Conservation (phyloP, 306 rosid genomes). For the Trichosanthes truncata region DNA sequence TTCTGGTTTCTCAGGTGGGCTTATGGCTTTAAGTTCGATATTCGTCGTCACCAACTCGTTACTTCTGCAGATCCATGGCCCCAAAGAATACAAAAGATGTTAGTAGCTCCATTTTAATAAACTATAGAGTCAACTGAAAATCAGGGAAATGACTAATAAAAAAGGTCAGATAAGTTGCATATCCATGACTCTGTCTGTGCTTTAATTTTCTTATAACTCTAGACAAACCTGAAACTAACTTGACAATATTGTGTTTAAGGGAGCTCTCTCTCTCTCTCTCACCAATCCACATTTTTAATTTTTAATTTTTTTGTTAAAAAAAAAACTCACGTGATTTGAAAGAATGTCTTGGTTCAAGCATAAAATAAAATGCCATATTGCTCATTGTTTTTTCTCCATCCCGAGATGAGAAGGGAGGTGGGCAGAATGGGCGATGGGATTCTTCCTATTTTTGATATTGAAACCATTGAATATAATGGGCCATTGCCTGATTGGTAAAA, state of each 20-base stretch:
- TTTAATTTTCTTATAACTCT: neutral
- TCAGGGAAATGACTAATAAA: neutral
- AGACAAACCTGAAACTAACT: neutral
- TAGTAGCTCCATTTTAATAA: neutral
- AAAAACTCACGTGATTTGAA: neutral
- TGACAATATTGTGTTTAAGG: neutral
- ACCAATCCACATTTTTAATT: neutral
- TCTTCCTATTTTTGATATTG: neutral
- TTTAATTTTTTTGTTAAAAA: too few species aligned
- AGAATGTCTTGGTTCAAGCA: neutral
- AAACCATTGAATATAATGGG: neutral
- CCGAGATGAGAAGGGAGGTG: neutral
- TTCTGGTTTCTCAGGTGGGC: slow-evolving; percentile 59
- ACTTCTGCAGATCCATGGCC: slow-evolving; percentile 69
- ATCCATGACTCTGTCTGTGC: neutral
- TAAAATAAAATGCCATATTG: neutral
- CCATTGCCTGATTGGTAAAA: neutral
- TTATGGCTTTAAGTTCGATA: slow-evolving; percentile 95
- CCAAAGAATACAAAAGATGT: neutral
- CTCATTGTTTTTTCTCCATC: neutral
- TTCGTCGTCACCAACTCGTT: slow-evolving; percentile 82
- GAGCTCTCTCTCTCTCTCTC: neutral
- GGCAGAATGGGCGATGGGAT: neutral
- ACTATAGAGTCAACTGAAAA: neutral
- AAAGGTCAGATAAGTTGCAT: neutral